phyloP scores from a whole-genome alignment of 352 stramenopile species.

The Phytophthora cajani region DNA sequence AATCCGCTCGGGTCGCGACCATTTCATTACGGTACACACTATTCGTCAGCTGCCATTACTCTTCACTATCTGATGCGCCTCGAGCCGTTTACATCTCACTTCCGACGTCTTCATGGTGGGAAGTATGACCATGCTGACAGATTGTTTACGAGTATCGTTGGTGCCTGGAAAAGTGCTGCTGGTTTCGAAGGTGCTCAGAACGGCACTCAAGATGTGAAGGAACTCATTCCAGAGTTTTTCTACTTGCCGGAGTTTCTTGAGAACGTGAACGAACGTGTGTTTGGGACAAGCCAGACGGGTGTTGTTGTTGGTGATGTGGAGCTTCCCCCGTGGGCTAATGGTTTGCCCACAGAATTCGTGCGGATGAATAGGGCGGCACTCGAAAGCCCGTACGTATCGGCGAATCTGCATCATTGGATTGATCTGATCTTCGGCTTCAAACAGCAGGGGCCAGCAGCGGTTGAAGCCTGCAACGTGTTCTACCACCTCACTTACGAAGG shows the following conservation, averaged over 20 bases:
- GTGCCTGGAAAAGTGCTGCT: conserved; percentile 91
- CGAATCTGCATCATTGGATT: conserved; percentile 98
- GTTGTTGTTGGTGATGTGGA: conserved; percentile 90
- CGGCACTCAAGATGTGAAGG: conserved; percentile 97
- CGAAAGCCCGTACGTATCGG: conserved; percentile 96
- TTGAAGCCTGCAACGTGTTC: conserved; percentile 97
- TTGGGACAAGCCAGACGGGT: conserved; percentile 91
- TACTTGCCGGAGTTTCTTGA: conserved; percentile 95
- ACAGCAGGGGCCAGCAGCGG: conserved; percentile 93
- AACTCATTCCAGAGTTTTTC: conserved; percentile 99
- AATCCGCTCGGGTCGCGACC: conserved; percentile 61
- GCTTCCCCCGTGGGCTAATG: conserved; percentile 95
- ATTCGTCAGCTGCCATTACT: conserved; percentile 94
- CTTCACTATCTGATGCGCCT: conserved; percentile 98
- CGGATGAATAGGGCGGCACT: conserved; percentile 95
- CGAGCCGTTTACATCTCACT: conserved; percentile 96
- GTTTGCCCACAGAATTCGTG: conserved; percentile 94
- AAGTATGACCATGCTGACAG: conserved; percentile 99
- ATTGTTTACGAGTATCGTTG: conserved; percentile 94
- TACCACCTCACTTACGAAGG: conserved; percentile 98
- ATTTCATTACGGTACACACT: conserved; percentile 97
- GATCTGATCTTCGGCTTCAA: conserved; percentile 98
- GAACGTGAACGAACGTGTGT: conserved; percentile 96
- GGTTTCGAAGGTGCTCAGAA: conserved; percentile 72
- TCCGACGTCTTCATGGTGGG: conserved; percentile 94